These are phyloP conservation scores for Bacidia gigantensis DNA, from an alignment of 495 filamentous ascomycete species.

Conservation along the genomic window DNA sequence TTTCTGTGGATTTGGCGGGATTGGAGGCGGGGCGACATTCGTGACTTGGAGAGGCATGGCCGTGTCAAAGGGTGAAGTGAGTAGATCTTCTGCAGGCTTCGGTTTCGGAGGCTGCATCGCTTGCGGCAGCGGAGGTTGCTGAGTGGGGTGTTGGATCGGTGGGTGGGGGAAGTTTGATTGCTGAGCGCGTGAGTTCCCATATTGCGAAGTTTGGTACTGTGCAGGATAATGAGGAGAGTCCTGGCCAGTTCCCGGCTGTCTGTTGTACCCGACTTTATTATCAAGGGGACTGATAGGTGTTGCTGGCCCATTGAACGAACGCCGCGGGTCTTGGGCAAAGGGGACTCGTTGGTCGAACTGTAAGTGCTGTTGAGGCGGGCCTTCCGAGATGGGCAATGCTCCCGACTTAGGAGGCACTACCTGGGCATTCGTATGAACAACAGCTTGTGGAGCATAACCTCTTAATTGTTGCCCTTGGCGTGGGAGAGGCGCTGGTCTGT, in stretches of 20 bases:
- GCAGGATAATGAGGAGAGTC: too few relatives aligned
- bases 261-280: too few relatives aligned
- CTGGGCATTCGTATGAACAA: conserved; percentile 1
- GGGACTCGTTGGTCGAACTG: neutral
- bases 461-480: neutral
- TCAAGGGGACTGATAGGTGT: neutral
- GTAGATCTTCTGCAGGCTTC: conserved; percentile 51
- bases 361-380: neutral
- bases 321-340: neutral
- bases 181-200: conserved; percentile 2
- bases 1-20: conserved; percentile 94
- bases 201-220: neutral
- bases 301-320: neutral
- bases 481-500: conserved; percentile 14
- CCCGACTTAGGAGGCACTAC: neutral
- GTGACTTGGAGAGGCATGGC: conserved; percentile 42
- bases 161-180: conserved; percentile 16
- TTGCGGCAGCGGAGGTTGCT: conserved; percentile 18
- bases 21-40: conserved; percentile 56
- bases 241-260: too few relatives aligned
- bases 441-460: neutral
- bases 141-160: conserved; percentile 15
- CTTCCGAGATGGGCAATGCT: neutral
- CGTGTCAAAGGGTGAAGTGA: conserved; percentile 52
- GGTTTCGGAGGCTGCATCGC: conserved; percentile 30